These are phyloP conservation scores for Oryza brachyantha DNA, from an alignment of 176 grass and related monocot species.

Conservation along the genomic window DNA sequence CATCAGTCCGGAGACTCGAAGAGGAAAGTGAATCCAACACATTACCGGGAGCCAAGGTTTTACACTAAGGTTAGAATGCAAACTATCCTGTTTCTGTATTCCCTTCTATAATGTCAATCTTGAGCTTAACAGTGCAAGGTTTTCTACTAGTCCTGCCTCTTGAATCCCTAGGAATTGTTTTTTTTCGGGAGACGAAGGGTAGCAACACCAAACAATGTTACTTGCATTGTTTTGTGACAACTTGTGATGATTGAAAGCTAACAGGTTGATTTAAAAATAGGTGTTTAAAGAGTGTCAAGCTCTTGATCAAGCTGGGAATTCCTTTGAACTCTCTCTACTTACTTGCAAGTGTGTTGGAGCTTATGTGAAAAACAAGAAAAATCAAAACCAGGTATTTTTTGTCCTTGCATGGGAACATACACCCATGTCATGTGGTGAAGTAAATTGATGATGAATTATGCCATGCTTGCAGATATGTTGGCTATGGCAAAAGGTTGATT, in stretches of 20 bases:
- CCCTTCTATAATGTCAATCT: neutral
- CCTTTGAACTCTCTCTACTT: conserved; percentile 76
- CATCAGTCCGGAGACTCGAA: conserved; percentile 98
- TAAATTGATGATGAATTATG: conserved; percentile 9
- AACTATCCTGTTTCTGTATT: neutral
- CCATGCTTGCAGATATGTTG: conserved; percentile 65
- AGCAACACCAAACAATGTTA: neutral
- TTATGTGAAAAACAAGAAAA: conserved; percentile 98
- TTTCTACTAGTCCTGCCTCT: neutral
- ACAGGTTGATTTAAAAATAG: conserved; percentile 37
- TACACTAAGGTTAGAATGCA: conserved; percentile 79
- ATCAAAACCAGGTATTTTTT: conserved; percentile 88
- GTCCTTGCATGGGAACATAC: neutral
- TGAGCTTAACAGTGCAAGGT: neutral
- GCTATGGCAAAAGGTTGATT: conserved; percentile 84
- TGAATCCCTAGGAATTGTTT: no score
- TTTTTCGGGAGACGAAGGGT: no score
- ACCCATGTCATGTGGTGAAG: neutral
- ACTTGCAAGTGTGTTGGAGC: conserved; percentile 92
- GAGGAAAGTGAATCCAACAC: conserved; percentile 96
- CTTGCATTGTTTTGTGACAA: neutral
- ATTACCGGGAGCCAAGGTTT: conserved; percentile 89
- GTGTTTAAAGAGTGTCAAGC: conserved; percentile 79
- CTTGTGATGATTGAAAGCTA: neutral
- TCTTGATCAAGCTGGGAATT: conserved; percentile 60